Conservation (phyloP, 225 moss, liverwort and hornwort species). For the Anthoceros angustus region DNA sequence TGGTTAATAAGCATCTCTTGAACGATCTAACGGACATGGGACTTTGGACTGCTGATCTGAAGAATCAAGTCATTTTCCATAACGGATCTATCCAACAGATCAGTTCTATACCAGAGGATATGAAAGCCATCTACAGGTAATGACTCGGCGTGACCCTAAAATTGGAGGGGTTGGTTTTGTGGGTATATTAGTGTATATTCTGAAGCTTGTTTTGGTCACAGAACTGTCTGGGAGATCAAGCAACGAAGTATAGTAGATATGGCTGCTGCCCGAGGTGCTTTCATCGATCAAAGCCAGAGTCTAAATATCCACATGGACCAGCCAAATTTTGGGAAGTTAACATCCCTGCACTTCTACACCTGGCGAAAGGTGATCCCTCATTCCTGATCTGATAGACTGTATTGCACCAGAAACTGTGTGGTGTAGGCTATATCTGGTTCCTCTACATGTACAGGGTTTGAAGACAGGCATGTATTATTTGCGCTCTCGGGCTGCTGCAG, state of each 20-base stretch:
- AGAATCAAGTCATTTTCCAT: slow-evolving; percentile 64
- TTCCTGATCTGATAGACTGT: not conserved
- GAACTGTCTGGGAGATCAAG: slow-evolving; percentile 59
- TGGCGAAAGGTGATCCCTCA: slow-evolving; percentile 24
- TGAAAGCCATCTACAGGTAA: slow-evolving; percentile 59
- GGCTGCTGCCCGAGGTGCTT: slow-evolving; percentile 49
- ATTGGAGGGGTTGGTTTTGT: not conserved
- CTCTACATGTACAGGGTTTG: slow-evolving; percentile 27
- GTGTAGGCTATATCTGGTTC: not conserved
- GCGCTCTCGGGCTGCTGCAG: slow-evolving; percentile 74
- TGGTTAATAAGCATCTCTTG: slow-evolving; percentile 90
- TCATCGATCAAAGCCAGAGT: slow-evolving; percentile 54
- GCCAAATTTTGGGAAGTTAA: slow-evolving; percentile 45
- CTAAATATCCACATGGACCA: slow-evolving; percentile 54
- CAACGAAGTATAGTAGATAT: slow-evolving; percentile 51
- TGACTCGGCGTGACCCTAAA: not conserved
- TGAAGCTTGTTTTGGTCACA: not conserved
- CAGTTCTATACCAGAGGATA: slow-evolving; percentile 28
- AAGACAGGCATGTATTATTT: slow-evolving; percentile 99
- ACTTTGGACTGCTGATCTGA: slow-evolving; percentile 60
- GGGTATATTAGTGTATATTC: not conserved
- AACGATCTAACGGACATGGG: slow-evolving; percentile 86
- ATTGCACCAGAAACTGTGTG: not conserved
- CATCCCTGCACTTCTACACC: slow-evolving; percentile 52
- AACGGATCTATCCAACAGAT: slow-evolving; percentile 63